Base-by-base conservation (phyloP, 805 yeast species). In the Myxozyma kluyveri region DNA sequence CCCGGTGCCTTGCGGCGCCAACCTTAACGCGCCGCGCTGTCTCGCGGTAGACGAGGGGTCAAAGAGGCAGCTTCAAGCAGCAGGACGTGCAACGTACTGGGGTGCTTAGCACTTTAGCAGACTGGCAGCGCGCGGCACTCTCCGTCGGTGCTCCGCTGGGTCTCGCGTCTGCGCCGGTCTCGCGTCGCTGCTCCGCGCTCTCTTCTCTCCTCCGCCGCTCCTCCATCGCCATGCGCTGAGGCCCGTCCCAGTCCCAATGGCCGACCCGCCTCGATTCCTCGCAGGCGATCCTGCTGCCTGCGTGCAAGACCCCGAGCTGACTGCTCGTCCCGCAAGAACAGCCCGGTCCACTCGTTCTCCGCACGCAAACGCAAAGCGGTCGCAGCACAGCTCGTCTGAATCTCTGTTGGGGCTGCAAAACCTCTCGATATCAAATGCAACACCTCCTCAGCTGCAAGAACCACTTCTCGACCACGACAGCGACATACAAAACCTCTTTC, bases 1-100 rank as follows among this genome's bases (percentile, higher is more conserved):
- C 41, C n/a, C 32, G 39, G 49, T 43, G 56, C 56, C 56, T 46
- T 32, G 49, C 56, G 56, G 56, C 56, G 43, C 56, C 56, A 52
- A 52, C 56, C 27, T 43, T 47, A 44, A 36, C 21, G 18, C 17
- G 18, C 26, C 19, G 42, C 45, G 26, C 24, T 12, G 10, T 6
- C n/a, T n/a, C n/a, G n/a, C n/a, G n/a, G n/a, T n/a, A n/a, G n/a
- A n/a, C n/a, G n/a, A n/a, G n/a, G n/a, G n/a, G n/a, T n/a, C n/a
- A n/a, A n/a, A n/a, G n/a, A n/a, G n/a, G n/a, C n/a, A n/a, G n/a
- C n/a, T n/a, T n/a, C n/a, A n/a, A n/a, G n/a, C n/a, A n/a, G n/a
- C n/a, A n/a, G n/a, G n/a, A n/a, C n/a, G n/a, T n/a, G n/a, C n/a
- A n/a, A n/a, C n/a, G n/a, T n/a, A n/a, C n/a, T n/a, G n/a, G n/a